phyloP scores from a whole-genome alignment of 805 yeast genomes.

The Candida sakaeoensis region DNA sequence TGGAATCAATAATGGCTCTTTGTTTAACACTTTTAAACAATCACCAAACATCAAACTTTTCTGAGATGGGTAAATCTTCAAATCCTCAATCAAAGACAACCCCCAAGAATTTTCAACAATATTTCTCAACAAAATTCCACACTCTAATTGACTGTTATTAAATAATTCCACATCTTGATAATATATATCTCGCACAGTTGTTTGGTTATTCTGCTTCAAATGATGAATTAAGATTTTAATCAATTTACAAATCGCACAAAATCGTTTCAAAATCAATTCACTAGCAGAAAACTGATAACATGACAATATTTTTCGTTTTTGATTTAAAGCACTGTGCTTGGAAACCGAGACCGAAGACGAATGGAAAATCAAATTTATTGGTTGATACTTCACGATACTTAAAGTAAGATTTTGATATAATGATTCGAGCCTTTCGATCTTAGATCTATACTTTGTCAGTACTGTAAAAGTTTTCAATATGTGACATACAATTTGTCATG shows the following conservation, averaged over 20 bases:
- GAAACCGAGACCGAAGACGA: not conserved
- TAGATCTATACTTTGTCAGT: conserved; percentile 3
- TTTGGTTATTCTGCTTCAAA: conserved; percentile 10
- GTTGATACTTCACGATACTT: not conserved
- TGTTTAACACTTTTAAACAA: not conserved
- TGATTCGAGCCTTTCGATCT: conserved; percentile 2
- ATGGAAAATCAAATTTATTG: not conserved
- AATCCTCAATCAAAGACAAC: conserved; percentile 27
- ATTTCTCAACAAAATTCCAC: conserved; percentile 36
- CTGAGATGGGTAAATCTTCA: conserved; percentile 50
- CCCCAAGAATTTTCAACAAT: conserved; percentile 34
- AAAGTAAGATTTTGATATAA: conserved; percentile 8
- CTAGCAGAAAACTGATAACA: conserved; percentile 7
- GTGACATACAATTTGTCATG: not conserved
- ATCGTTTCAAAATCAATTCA: conserved; percentile 6
- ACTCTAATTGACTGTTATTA: conserved; percentile 33
- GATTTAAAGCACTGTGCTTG: not conserved
- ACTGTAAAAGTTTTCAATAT: not conserved
- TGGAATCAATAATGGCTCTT: conserved; percentile 21
- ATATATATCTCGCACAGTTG: conserved; percentile 55
- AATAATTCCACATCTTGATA: conserved; percentile 56
- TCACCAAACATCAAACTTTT: conserved; percentile 53
- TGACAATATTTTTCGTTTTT: not conserved
- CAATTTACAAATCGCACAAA: conserved; percentile 10
- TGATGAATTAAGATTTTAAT: conserved; percentile 11